Base-by-base conservation (phyloP, 257 asterid species). In the Solanum corneliomulleri region DNA sequence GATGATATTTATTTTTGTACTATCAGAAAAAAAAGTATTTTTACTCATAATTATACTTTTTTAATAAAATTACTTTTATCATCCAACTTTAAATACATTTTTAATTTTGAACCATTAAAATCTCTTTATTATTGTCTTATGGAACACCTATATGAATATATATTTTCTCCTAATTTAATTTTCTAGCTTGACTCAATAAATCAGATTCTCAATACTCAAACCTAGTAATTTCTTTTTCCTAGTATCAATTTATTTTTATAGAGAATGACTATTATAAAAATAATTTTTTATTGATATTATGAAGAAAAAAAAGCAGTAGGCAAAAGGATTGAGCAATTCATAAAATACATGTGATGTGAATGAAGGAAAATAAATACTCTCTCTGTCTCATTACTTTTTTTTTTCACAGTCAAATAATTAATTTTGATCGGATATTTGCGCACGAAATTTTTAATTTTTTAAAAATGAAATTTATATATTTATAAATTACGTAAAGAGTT, bases 331-430 rank as follows among this genome's bases (percentile, higher is more conserved):
- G 10, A 39, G 9, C 2, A 7, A 74, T 82, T 86, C 88, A 81
- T 82, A 72, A 87, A 83, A 83, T 78, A 37, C 90, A 89, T 85
- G 92, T 91, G 92, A 91, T 56, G 35, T 2, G 89, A 91, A 87
- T 72, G 41, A 77, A 77, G 15, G 89, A 78, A 88, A 68, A 29
- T 62, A 88, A 83, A 81, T 5, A 37, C 7, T 37, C 7, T 35
- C 7, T 37, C 7, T 5, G 7, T 5, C 7, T 5, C 0, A 0
- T 5, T 35, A 35, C 1, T 35, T 35, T 35, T 35, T 5, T 5
- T 35, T 35, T 35, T 7, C 7, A 5, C 1, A 37, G 39, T 37
- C 39, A 37, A 37, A 37, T 6, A 37, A 1, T 37, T 37, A 5
- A 37, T 0, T 37, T 37, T 37, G 7, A 37, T 1, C 6, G 7